Percentiles rank a stretch among this genome's conserved stretches.
phyloP scores from a whole-genome alignment of 108 stramenopile species.

The Cyclotella choctawhatcheeana region DNA sequence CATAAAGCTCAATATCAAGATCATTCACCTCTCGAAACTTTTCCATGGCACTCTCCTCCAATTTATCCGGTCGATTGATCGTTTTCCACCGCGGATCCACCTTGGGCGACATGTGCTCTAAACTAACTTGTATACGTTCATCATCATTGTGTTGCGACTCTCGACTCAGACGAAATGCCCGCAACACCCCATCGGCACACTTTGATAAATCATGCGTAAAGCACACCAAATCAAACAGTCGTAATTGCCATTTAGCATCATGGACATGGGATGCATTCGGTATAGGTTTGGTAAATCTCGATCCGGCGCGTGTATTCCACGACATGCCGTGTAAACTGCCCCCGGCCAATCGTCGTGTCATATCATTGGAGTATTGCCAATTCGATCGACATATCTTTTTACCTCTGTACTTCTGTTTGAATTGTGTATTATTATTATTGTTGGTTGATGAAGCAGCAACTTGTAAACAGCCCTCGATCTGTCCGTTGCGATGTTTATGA shows the following conservation, averaged over 20 bases:
- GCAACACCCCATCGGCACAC: neutral
- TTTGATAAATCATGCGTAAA: neutral
- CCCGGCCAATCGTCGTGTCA: constrained; percentile 11
- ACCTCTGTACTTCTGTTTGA: neutral
- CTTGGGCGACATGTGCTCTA: neutral
- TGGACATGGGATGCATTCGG: constrained; percentile 1
- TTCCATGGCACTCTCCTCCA: constrained; percentile 5
- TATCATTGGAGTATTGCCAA: constrained; percentile 16
- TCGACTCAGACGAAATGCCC: neutral
- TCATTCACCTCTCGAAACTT: neutral
- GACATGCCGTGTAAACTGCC: neutral
- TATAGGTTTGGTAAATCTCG: neutral
- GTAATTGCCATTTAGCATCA: neutral
- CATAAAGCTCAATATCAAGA: constrained; percentile 10
- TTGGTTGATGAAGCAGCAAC: neutral
- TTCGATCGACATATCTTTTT: neutral
- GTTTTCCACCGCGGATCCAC: neutral
- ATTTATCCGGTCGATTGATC: neutral
- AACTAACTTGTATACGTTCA: neutral
- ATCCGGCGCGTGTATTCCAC: neutral
- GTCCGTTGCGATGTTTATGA: neutral
- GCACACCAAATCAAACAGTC: constrained; percentile 8
- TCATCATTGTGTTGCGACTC: no score
- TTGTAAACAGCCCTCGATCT: neutral
- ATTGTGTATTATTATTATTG: neutral